A percentile compares a stretch with the other conserved stretches of the same genome.
Conservation (phyloP, 108 stramenopile species). For the Nitzschia palea region DNA sequence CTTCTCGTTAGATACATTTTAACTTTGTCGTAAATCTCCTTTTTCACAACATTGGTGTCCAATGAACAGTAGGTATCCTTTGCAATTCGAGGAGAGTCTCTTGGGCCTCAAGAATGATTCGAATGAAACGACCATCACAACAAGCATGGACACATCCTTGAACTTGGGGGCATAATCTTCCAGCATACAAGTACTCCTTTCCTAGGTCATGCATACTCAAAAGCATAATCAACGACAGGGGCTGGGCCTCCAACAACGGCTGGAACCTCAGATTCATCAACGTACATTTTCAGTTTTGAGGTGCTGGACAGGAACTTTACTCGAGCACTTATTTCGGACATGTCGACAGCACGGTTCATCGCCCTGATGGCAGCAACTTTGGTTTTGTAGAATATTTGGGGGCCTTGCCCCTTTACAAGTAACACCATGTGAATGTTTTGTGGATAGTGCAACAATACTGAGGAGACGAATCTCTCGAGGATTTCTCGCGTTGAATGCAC, state of each 20-base stretch:
- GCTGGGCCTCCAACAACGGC: conserved; percentile 21
- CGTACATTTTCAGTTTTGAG: background rate
- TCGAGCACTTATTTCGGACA: background rate
- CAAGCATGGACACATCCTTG: background rate
- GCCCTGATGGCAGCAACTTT: background rate
- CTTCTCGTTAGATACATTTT: no score
- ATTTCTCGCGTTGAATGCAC: conserved; percentile 54
- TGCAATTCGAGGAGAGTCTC: no score
- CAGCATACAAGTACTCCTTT: background rate
- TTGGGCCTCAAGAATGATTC: background rate
- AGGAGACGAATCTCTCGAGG: conserved; percentile 30
- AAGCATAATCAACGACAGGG: conserved; percentile 9
- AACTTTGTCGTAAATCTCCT: no score
- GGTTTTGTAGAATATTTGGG: background rate
- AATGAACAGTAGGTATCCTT: no score
- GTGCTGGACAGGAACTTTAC: background rate
- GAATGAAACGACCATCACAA: background rate
- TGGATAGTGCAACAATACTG: conserved; percentile 59
- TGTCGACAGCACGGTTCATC: background rate
- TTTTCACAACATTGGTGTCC: no score
- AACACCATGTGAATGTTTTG: conserved; percentile 53
- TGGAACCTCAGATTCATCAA: background rate
- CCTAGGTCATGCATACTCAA: background rate
- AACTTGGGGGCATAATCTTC: background rate
- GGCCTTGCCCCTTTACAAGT: conserved; percentile 49